Base-by-base conservation (phyloP, 2,329 filamentous ascomycete species). In the Colletotrichum echinochloae region DNA sequence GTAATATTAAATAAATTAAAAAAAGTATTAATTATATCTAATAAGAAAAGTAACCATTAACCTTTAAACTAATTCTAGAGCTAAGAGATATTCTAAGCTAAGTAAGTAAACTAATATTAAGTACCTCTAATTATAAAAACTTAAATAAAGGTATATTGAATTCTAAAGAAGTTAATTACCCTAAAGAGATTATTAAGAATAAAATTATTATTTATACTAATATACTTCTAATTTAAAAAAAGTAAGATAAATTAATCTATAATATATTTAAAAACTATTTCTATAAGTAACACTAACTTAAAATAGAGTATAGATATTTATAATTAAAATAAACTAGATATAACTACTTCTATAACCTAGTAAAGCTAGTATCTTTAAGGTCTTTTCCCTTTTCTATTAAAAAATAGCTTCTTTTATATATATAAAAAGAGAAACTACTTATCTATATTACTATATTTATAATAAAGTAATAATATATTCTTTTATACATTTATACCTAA, bases 11-110 rank as follows among this genome's bases (percentile, higher is more conserved):
- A 11, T n/a, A n/a, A 33, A 52, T 20, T 46, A n/a, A 7, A 4
- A 4, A 46, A 9, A n/a, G 4, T 9, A 20, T 4, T n/a, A n/a
- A n/a, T 7, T n/a, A n/a, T 9, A n/a, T 46, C 20, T 46, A n/a
- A 4, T 2, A 2, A 8, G 1, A 0, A 18, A 5, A 5, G 2
- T 33, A n/a, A 1, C 0, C 33, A 20, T 9, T 54, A 20, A 54
- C 9, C 5, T 1, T 0, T n/a, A 12, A 54, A 0, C 0, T 12
- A 11, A 33, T 1, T n/a, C 6, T 12, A 33, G 18, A 3, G 5
- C 5, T 33, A 5, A n/a, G 5, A 33, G 30, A 46, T 11, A 3
- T 54, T 0, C 2, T 33, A 54, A 2, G 16, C 1, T 7, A 11
- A 1, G 12, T 3, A 16, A 2, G n/a, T n/a, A n/a, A n/a, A n/a